phyloP scores from a whole-genome alignment of 1,139 yeast genomes.

The Scheffersomyces segobiensis region DNA sequence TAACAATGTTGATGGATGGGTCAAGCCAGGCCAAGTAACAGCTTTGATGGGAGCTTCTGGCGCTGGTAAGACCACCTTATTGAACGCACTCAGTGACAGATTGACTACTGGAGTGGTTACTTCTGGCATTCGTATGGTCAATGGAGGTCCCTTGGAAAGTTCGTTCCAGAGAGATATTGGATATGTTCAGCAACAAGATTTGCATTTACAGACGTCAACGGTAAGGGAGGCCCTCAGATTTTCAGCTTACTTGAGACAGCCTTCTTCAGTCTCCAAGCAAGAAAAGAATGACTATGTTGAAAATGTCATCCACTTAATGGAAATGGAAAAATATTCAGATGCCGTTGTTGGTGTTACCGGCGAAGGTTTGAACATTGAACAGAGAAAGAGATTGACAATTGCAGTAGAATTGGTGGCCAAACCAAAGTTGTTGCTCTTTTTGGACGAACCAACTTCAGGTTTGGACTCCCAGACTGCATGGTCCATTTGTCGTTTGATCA shows the following conservation, averaged over 20 bases:
- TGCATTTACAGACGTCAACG: constrained; percentile 11
- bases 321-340: constrained; percentile 12
- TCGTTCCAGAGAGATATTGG: constrained; percentile 46
- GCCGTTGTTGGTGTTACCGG: constrained; percentile 15
- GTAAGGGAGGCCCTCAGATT: constrained; percentile 13
- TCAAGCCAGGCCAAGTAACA: constrained; percentile 21
- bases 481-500: constrained; percentile 13
- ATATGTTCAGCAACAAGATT: constrained; percentile 14
- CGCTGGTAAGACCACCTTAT: constrained; percentile 14
- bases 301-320: constrained; percentile 11
- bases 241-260: constrained; percentile 14
- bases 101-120: constrained; percentile 12
- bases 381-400: constrained; percentile 18
- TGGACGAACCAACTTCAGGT: constrained; percentile 21
- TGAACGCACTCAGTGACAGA: constrained; percentile 12
- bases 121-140: constrained; percentile 11
- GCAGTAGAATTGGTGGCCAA: constrained; percentile 21
- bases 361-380: constrained; percentile 15
- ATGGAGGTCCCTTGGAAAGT: constrained; percentile 15
- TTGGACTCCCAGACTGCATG: constrained; percentile 18
- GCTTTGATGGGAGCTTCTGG: constrained; percentile 15
- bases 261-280: constrained; percentile 5
- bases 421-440: constrained; percentile 16
- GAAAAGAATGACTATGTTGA: constrained; percentile 14
- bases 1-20: constrained; percentile 20